Evolutionary conservation across 352 stramenopile genomes (phyloP).

Genomic region (Globisporangium carolinianum): DNA sequence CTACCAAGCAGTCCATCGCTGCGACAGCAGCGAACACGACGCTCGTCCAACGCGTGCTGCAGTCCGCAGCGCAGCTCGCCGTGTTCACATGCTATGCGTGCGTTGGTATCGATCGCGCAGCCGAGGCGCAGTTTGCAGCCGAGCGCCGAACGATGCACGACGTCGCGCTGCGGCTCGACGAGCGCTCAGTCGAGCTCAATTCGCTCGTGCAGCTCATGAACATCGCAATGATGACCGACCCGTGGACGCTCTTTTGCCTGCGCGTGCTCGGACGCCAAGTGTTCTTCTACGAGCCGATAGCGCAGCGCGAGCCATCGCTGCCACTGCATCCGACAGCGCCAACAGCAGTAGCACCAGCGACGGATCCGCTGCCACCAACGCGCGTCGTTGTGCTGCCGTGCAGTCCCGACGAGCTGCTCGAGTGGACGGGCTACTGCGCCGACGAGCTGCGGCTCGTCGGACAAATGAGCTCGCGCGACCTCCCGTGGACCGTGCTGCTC

Average conservation of each 20-base stretch:
- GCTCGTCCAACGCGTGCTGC: too few species aligned
- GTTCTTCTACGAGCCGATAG: slow-evolving; percentile 22
- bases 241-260: slow-evolving; percentile 16
- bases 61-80: not conserved
- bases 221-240: slow-evolving; percentile 24
- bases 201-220: slow-evolving; percentile 25
- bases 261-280: slow-evolving; percentile 20
- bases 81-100: not conserved
- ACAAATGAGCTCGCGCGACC: slow-evolving; percentile 11
- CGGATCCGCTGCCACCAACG: not conserved
- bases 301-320: too few species aligned
- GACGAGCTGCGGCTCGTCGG: slow-evolving; percentile 19
- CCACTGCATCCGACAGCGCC: too few species aligned
- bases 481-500: slow-evolving; percentile 11
- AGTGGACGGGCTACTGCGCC: slow-evolving; percentile 15
- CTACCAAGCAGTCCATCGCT: not conserved
- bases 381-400: slow-evolving; percentile 29
- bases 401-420: slow-evolving; percentile 16
- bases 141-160: slow-evolving; percentile 2
- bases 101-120: slow-evolving; percentile 6
- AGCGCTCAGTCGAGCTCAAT: slow-evolving; percentile 15
- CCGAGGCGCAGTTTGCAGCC: not conserved
- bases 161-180: slow-evolving; percentile 14
- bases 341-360: not conserved
- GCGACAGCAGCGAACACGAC: not conserved